Evolutionary conservation across 2,329 filamentous ascomycete genomes (phyloP), one percentile per base, ranked within the genome.

Genomic region (Fragosphaeria purpurea): DNA sequence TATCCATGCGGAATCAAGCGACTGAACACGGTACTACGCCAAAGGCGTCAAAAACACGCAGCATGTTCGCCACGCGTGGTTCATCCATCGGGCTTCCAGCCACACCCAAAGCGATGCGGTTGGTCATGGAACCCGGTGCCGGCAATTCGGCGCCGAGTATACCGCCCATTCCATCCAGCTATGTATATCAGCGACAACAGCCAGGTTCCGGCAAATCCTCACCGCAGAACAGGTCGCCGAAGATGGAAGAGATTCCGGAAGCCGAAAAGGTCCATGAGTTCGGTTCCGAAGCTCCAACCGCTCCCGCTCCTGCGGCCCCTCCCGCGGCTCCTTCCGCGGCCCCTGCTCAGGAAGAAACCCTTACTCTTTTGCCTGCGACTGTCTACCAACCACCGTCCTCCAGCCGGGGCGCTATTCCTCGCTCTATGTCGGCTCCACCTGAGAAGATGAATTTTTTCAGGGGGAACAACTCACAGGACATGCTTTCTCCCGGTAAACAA

Each of bases 101-200:
- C 2, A 96, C 90, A 1, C 90, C 91, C 34, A 83, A 88, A 68
- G 89, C 89, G 1, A 95, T 96, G 89, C 80, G 86, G 22, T 81
- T 94, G 1, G 81, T 87, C 42, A 82, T 91, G 58, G 77, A 80
- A 57, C 67, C 73, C 3, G 76, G 82, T 52, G 70, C 74, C 41
- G 60, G 59, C 42, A 54, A 51, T 4, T 46, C 43, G 4, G 13
- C 48, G 33, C 63, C 56, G 51, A 63, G 82, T n/a, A 69, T 80
- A 5, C 77, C 78, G 13, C 65, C 69, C 0, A 72, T 82, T 35
- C 77, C 79, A 1, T 57, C 68, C 1, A 69, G 63, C 9, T 77
- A 75, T 54, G 59, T 63, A 8, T 49, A 54, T 41, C 46, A 63
- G n/a, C 64, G 67, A 2, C 71, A 72, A 4, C 66, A 70, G 1